These are phyloP conservation scores for Tarenaya hassleriana DNA, from an alignment of 345 rosid species.

Conservation along the genomic window DNA sequence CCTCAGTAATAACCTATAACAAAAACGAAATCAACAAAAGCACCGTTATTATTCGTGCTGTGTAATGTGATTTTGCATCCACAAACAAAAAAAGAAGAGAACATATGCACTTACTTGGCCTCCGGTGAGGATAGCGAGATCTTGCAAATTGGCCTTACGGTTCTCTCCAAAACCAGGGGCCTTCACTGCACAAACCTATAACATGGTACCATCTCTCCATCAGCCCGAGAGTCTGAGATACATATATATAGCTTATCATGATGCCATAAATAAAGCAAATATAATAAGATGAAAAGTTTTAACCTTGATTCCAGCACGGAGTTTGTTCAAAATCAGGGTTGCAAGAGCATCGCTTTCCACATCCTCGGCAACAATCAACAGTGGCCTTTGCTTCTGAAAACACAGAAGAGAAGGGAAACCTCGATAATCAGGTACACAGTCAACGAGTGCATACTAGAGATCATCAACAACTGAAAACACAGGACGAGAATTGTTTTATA, in stretches of 20 bases:
- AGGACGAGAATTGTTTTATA: slow-evolving; percentile 19
- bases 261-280: not conserved
- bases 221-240: no score
- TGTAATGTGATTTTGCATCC: not conserved
- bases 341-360: slow-evolving; percentile 90
- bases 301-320: slow-evolving; percentile 97
- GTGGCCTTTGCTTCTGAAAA: slow-evolving; percentile 75
- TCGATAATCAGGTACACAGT: slow-evolving; percentile 8
- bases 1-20: slow-evolving; percentile 89
- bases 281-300: slow-evolving; percentile 9
- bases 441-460: not conserved
- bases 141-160: slow-evolving; percentile 75
- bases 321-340: slow-evolving; percentile 80
- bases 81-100: not conserved
- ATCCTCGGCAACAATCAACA: slow-evolving; percentile 91
- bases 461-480: not conserved
- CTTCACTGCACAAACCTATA: slow-evolving; percentile 85
- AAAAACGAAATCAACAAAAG: slow-evolving; percentile 7
- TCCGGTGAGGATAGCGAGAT: slow-evolving; percentile 88
- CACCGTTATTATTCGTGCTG: slow-evolving; percentile 2
- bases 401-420: slow-evolving; percentile 11
- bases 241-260: not conserved
- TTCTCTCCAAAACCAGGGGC: slow-evolving; percentile 99
- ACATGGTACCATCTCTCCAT: slow-evolving; percentile 11
- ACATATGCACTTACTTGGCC: slow-evolving; percentile 56